phyloP scores from a whole-genome alignment of 2,329 filamentous ascomycete species.

The Triangularia verruculosa region DNA sequence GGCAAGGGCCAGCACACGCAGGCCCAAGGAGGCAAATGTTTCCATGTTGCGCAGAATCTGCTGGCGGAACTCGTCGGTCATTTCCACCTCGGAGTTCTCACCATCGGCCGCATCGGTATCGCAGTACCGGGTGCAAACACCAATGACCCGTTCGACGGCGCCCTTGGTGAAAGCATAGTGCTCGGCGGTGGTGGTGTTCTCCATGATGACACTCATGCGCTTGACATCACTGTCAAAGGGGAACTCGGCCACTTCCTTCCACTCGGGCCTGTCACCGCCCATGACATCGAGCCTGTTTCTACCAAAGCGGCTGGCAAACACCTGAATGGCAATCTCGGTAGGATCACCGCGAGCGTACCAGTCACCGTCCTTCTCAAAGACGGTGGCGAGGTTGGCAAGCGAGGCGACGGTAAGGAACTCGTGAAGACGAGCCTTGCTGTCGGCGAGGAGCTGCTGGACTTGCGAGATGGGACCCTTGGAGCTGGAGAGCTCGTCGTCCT shows the following conservation, averaged over 20 bases:
- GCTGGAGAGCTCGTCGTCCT: conserved; percentile 2
- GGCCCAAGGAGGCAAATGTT: conserved; percentile 58
- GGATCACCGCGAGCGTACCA: conserved; percentile 58
- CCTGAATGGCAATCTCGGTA: conserved; percentile 71
- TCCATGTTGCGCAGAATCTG: conserved; percentile 51
- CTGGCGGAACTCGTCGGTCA: conserved; percentile 46
- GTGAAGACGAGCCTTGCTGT: conserved; percentile 48
- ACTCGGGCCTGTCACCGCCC: conserved; percentile 32
- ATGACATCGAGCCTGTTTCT: conserved; percentile 44
- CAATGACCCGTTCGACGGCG: conserved; percentile 56
- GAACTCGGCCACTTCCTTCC: conserved; percentile 58
- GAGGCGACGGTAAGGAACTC: conserved; percentile 42
- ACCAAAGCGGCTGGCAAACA: conserved; percentile 68
- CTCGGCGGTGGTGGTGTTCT: conserved; percentile 41
- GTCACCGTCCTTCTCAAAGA: conserved; percentile 30
- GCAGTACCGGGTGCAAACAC: conserved; percentile 51
- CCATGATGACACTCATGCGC: conserved; percentile 72
- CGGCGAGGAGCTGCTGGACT: conserved; percentile 38
- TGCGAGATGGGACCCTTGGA: conserved; percentile 28
- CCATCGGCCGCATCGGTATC: conserved; percentile 38
- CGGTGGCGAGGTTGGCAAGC: conserved; percentile 38
- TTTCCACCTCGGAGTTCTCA: conserved; percentile 48
- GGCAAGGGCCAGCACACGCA: conserved; percentile 69
- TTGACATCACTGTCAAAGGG: conserved; percentile 73
- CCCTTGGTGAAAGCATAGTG: conserved; percentile 50